Evolutionary conservation across 2,329 filamentous ascomycete genomes (phyloP), one percentile per base, ranked within the genome.

Genomic region (Myriosclerotinia duriaeana): DNA sequence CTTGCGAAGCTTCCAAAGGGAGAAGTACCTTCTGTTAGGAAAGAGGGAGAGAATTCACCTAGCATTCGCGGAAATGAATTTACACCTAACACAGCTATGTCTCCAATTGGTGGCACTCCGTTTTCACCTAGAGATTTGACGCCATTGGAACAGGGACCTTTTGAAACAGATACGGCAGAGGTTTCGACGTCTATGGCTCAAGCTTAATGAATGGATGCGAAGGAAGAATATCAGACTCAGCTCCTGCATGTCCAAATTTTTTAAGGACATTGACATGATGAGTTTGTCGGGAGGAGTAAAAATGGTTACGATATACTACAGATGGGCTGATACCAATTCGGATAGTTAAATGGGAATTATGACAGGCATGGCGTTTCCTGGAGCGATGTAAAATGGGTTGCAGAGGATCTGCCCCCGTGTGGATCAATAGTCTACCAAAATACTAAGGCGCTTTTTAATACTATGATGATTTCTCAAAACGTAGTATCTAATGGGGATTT

Each of bases 1-100:
- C 77, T 77, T 4, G 80, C 79, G 1, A 70, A 68, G 12, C 40
- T 75, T 44, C 71, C 70, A 59, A 68, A 62, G 8, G 70, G 69
- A 11, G 71, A 72, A 36, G 66, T 68, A 20, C 69, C 72, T n/a
- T 64, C 58, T 4, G 69, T 30, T 40, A 48, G 44, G 34, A 44
- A 50, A 6, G 55, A 52, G 20, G 42, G 53, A 1, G 26, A 15
- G n/a, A 42, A 58, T 14, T 66, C 66, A 26, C 56, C 56, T 17
- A 54, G 42, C 26, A 38, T 26, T 15, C 58, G 44, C 5, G 61
- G 60, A 17, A 38, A n/a, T 9, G 55, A 61, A 0, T 66, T 62
- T n/a, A 66, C 69, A 40, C 66, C 68, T 15, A 68, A 65, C 38
- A 68, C 68, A 5, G 67, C 55, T 9, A 66, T 64, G 65, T 64